Evolutionary conservation across 1,139 yeast genomes (phyloP).

Genomic region (Debaryomycetaceae sp.): DNA sequence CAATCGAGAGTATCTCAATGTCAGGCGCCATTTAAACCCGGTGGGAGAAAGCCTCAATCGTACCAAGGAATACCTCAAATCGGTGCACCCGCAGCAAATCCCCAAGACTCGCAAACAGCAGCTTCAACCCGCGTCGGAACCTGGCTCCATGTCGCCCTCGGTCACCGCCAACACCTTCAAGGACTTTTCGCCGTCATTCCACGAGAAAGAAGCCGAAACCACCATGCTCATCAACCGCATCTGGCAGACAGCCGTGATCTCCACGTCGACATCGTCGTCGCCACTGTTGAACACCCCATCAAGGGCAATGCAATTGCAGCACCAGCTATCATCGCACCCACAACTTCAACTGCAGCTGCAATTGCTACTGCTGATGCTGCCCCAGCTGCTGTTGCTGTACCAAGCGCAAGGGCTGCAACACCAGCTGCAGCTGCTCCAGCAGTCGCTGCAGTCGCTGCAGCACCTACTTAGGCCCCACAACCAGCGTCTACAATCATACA

Average conservation of each 20-base stretch:
- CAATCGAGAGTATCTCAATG: conserved; percentile 68
- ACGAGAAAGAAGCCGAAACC: conserved; percentile 31
- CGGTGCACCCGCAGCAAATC: conserved; percentile 13
- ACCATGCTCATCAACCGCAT: conserved; percentile 23
- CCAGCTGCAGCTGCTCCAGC: conserved; percentile 7
- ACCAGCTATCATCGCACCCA: no score
- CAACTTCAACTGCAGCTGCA: no score
- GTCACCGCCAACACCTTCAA: conserved; percentile 26
- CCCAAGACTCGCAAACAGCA: conserved; percentile 18
- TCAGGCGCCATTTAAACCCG: conserved; percentile 67
- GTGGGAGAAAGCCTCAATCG: conserved; percentile 58
- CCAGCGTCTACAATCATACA: conserved; percentile 24
- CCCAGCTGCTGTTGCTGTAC: no score
- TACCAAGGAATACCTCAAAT: conserved; percentile 17
- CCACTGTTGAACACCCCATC: conserved; percentile 10
- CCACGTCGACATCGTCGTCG: conserved; percentile 11
- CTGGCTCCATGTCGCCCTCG: conserved; percentile 1
- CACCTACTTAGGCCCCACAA: conserved; percentile 18
- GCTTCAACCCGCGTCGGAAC: conserved; percentile 3
- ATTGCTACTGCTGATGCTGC: background rate
- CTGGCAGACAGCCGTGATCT: conserved; percentile 41
- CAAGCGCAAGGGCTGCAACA: conserved; percentile 2
- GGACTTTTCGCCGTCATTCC: conserved; percentile 30
- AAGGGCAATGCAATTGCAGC: no score
- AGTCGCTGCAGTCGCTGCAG: conserved; percentile 2